A percentile compares a stretch with the other conserved stretches of the same genome.
Evolutionary conservation across 805 yeast species (phyloP).

Genomic region (Metschnikowia lochheadii): DNA sequence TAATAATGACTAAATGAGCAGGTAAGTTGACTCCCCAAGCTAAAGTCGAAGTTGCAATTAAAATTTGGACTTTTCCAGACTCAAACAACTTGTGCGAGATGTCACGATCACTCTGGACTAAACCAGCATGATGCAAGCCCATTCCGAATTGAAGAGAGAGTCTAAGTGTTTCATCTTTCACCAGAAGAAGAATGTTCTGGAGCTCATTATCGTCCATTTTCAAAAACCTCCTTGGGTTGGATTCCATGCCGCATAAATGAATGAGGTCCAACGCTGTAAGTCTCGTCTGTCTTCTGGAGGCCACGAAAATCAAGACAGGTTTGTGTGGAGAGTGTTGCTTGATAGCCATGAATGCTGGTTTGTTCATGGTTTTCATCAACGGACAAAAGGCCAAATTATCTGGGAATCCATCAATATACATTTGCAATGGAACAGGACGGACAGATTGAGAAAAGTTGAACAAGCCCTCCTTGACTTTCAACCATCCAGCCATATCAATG

Average conservation of each 20-base stretch:
- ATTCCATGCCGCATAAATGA: slow-evolving; percentile 75
- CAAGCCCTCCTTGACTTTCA: slow-evolving; percentile 67
- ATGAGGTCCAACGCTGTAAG: slow-evolving; percentile 76
- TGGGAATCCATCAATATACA: slow-evolving; percentile 85
- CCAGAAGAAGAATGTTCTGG: slow-evolving; percentile 44
- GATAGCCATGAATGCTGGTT: slow-evolving; percentile 88
- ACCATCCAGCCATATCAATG: slow-evolving; percentile 81
- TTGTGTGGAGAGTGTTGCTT: slow-evolving; percentile 84
- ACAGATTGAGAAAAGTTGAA: slow-evolving; percentile 80
- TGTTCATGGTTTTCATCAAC: slow-evolving; percentile 83
- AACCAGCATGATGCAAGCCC: slow-evolving; percentile 80
- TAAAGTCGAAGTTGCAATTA: slow-evolving; percentile 73
- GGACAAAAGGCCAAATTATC: slow-evolving; percentile 79
- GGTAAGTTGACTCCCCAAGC: slow-evolving; percentile 85
- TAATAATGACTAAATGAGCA: slow-evolving; percentile 45
- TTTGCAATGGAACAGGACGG: slow-evolving; percentile 79
- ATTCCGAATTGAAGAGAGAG: slow-evolving; percentile 69
- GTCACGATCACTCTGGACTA: slow-evolving; percentile 67
- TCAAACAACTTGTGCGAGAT: slow-evolving; percentile 70
- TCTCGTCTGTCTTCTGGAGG: slow-evolving; percentile 78
- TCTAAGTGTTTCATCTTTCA: slow-evolving; percentile 78
- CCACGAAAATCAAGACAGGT: slow-evolving; percentile 82
- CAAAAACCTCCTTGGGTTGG: slow-evolving; percentile 67
- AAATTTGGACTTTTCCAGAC: slow-evolving; percentile 63
- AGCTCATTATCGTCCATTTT: slow-evolving; percentile 63